phyloP scores from a whole-genome alignment of 495 filamentous ascomycete species.

The Durotheca rogersii region DNA sequence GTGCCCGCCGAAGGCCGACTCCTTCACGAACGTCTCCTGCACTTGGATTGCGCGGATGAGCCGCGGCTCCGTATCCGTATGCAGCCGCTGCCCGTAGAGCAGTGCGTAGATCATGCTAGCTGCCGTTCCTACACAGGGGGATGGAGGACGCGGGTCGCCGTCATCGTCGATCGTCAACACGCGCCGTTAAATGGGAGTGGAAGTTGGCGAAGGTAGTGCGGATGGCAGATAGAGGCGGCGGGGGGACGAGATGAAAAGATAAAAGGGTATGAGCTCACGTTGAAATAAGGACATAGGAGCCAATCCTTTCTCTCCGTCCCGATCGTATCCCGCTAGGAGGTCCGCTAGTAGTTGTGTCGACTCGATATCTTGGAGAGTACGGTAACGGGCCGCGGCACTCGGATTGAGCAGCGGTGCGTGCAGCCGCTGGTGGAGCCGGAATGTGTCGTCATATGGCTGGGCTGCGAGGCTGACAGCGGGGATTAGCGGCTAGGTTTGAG shows the following conservation, averaged over 20 bases:
- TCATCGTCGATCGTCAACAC: no score
- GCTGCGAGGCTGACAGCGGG: background rate
- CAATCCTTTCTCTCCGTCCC: background rate
- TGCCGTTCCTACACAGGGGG: slow-evolving; percentile 33
- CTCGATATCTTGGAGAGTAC: slow-evolving; percentile 19
- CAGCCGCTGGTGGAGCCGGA: slow-evolving; percentile 20
- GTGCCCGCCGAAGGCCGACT: slow-evolving; percentile 28
- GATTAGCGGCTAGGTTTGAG: background rate
- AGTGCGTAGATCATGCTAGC: slow-evolving; percentile 37
- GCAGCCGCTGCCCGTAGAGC: slow-evolving; percentile 39
- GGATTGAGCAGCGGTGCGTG: slow-evolving; percentile 22
- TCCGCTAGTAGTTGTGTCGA: slow-evolving; percentile 17
- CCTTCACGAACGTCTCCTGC: background rate
- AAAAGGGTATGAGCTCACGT: background rate
- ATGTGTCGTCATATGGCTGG: slow-evolving; percentile 23
- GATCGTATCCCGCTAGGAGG: slow-evolving; percentile 1
- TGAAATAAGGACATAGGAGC: background rate
- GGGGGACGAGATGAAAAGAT: no score
- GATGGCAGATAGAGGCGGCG: no score
- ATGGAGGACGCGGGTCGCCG: no score
- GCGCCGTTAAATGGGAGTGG: no score
- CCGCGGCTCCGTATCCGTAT: slow-evolving; percentile 36
- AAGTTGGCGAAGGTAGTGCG: no score
- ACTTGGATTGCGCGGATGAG: slow-evolving; percentile 32
- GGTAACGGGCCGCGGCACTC: slow-evolving; percentile 45